Percentiles rank a stretch among this genome's conserved stretches.
Evolutionary conservation across 805 yeast species (phyloP).

Genomic region (Komagataella pseudopastoris): DNA sequence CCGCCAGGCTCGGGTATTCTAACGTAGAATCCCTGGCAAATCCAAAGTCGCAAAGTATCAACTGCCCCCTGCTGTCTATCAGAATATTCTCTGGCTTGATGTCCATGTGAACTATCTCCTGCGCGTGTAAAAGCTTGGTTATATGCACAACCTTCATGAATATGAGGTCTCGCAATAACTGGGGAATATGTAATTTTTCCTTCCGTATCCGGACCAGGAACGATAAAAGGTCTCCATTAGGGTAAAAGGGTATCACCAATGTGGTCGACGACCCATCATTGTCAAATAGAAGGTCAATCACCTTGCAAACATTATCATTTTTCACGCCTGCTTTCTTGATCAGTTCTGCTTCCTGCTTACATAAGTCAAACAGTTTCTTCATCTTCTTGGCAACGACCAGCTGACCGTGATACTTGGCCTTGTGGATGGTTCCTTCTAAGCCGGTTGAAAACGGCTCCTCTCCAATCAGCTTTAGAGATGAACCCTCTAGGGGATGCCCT

Average conservation of each 20-base stretch:
- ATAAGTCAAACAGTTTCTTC: background rate
- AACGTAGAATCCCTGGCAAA: constrained; percentile 25
- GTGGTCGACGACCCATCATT: background rate
- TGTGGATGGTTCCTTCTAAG: background rate
- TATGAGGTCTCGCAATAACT: constrained; percentile 26
- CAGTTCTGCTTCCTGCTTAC: background rate
- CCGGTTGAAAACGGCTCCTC: background rate
- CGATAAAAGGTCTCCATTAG: constrained; percentile 33
- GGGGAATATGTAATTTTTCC: constrained; percentile 15
- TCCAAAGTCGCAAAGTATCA: constrained; percentile 38
- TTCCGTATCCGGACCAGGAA: constrained; percentile 25
- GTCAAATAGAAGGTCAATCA: background rate
- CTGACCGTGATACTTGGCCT: background rate
- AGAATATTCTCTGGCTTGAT: constrained; percentile 41
- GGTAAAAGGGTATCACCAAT: constrained; percentile 26
- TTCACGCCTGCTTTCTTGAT: background rate
- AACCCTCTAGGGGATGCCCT: background rate
- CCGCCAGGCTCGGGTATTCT: constrained; percentile 6
- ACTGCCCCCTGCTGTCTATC: constrained; percentile 27
- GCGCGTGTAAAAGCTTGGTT: constrained; percentile 28
- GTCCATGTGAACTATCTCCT: constrained; percentile 34
- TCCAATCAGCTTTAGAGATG: background rate
- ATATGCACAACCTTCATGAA: constrained; percentile 41
- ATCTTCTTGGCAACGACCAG: background rate
- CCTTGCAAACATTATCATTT: background rate